Conservation (phyloP, 306 rosid species). For the Boehmeria nivea region DNA sequence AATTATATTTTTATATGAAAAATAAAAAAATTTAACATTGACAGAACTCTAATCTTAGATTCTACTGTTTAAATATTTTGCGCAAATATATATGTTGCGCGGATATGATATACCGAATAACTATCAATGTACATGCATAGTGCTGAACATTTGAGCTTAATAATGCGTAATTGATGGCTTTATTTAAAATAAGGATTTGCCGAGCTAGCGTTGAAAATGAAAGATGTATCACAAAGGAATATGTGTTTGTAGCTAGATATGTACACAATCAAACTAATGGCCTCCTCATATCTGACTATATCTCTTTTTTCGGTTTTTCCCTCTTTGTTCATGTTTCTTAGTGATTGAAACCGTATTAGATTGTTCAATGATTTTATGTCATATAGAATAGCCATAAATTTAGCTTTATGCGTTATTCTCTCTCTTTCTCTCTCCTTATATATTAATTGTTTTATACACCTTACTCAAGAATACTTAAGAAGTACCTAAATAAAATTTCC, state of each 20-base stretch:
- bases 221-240: background rate
- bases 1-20: no score
- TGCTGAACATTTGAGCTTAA: background rate
- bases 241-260: background rate
- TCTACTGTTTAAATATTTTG: no score
- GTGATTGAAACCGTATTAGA: background rate
- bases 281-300: background rate
- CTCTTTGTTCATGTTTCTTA: background rate
- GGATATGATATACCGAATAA: no score
- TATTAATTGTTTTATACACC: background rate
- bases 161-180: constrained; percentile 9
- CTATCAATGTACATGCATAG: background rate
- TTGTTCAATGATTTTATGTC: constrained; percentile 3
- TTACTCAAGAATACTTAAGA: constrained; percentile 4
- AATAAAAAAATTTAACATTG: no score
- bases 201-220: background rate
- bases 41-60: no score
- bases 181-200: background rate
- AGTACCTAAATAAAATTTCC: background rate
- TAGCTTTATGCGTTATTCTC: constrained; percentile 9
- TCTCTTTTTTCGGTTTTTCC: background rate
- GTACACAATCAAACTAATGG: background rate
- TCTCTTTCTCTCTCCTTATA: background rate
- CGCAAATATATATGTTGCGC: no score
- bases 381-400: background rate